A percentile compares a stretch with the other conserved stretches of the same genome.
Conservation (phyloP, 441 rosid species). For the Heliophila coronopifolia region DNA sequence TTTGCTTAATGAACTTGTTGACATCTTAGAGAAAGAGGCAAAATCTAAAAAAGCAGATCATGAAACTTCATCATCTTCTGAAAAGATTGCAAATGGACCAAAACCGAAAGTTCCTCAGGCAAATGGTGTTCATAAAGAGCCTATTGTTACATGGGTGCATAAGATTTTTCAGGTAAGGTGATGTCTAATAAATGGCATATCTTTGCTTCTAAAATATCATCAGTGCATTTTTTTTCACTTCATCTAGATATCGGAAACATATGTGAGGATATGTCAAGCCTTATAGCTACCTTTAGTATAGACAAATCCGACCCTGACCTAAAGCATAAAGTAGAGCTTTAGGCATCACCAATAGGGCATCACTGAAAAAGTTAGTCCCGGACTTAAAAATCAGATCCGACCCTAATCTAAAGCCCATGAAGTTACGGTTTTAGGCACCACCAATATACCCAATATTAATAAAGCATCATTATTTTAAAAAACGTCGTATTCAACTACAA, state of each 20-base stretch:
- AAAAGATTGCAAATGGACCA: slow-evolving; percentile 62
- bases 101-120: slow-evolving; percentile 42
- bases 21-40: slow-evolving; percentile 83
- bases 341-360: too few relatives aligned
- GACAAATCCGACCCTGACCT: too few relatives aligned
- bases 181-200: not conserved
- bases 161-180: slow-evolving; percentile 75
- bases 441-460: too few relatives aligned
- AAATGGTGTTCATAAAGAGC: slow-evolving; percentile 70
- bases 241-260: not conserved
- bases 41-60: slow-evolving; percentile 56
- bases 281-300: not conserved
- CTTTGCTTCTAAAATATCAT: not conserved
- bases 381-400: too few relatives aligned
- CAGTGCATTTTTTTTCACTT: slow-evolving; percentile 2
- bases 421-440: too few relatives aligned
- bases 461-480: too few relatives aligned
- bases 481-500: too few relatives aligned
- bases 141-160: slow-evolving; percentile 90
- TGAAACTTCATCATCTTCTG: slow-evolving; percentile 62
- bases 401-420: too few relatives aligned
- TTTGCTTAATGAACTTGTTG: slow-evolving; percentile 92
- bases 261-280: not conserved
- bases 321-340: too few relatives aligned
- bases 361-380: too few relatives aligned